Percentiles rank a stretch among this genome's conserved stretches.
phyloP scores from a whole-genome alignment of 805 yeast species.

The Myxozyma udenii region DNA sequence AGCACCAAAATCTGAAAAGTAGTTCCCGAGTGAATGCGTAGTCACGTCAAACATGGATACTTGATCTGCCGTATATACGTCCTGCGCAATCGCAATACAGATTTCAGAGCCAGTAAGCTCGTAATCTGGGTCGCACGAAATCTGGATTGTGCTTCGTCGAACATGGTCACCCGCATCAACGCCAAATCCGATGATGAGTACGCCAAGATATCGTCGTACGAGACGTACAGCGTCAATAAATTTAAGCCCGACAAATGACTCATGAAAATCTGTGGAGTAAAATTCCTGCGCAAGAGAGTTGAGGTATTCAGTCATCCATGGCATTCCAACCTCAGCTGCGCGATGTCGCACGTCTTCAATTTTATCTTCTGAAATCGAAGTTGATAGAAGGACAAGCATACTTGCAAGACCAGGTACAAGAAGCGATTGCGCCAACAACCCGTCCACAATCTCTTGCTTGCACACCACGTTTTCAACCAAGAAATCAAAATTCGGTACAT shows the following conservation, averaged over 20 bases:
- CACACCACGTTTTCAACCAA: conserved; percentile 17
- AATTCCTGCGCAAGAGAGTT: conserved; percentile 7
- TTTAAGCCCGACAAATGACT: conserved; percentile 7
- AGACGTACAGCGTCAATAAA: conserved; percentile 18
- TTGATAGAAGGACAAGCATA: conserved; percentile 9
- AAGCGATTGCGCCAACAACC: conserved; percentile 15
- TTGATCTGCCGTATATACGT: conserved; percentile 14
- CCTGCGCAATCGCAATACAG: conserved; percentile 13
- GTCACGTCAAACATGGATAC: conserved; percentile 10
- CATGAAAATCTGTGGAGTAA: conserved; percentile 10
- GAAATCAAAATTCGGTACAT: conserved; percentile 15
- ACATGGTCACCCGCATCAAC: conserved; percentile 3
- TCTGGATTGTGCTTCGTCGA: conserved; percentile 8
- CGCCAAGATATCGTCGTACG: conserved; percentile 4
- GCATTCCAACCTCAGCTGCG: neutral
- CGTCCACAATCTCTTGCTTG: conserved; percentile 17
- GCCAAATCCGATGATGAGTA: conserved; percentile 13
- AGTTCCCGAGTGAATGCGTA: neutral
- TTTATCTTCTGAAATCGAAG: conserved; percentile 11
- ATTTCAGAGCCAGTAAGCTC: conserved; percentile 11
- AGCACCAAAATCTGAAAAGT: conserved; percentile 1
- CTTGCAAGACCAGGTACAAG: conserved; percentile 19
- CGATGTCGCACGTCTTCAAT: conserved; percentile 1
- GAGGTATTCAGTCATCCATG: conserved; percentile 17
- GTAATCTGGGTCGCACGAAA: conserved; percentile 8